A percentile compares a stretch with the other conserved stretches of the same genome.
phyloP scores from a whole-genome alignment of 177 flowering plant genomes.

The Telopea speciosissima region DNA sequence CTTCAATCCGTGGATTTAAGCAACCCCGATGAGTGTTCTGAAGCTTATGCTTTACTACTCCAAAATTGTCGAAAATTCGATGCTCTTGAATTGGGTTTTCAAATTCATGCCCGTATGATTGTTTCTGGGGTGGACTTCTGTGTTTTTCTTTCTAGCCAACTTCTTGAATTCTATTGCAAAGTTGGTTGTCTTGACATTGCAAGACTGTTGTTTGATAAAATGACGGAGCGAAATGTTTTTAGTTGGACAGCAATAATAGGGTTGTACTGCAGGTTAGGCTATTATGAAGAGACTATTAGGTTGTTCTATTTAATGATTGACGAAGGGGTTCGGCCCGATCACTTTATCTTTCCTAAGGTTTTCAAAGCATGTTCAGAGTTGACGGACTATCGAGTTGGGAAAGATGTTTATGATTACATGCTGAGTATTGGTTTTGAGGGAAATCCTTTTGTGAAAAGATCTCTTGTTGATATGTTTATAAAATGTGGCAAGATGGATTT shows the following conservation, averaged over 20 bases:
- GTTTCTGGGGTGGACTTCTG: conserved; percentile 30
- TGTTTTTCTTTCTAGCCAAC: conserved; percentile 22
- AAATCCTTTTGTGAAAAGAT: conserved; percentile 30
- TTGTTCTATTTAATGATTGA: conserved; percentile 23
- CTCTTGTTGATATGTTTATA: conserved; percentile 33
- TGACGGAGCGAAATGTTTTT: conserved; percentile 22
- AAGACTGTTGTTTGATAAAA: conserved; percentile 15
- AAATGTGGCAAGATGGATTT: conserved; percentile 32
- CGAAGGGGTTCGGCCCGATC: conserved; percentile 29
- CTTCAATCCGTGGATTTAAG: conserved; percentile 24
- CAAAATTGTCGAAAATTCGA: conserved; percentile 24
- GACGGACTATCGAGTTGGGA: conserved; percentile 23
- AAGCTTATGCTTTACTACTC: conserved; percentile 23
- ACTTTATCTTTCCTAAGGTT: conserved; percentile 25
- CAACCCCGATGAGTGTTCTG: conserved; percentile 17
- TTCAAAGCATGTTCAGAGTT: conserved; percentile 28
- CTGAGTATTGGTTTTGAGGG: conserved; percentile 35
- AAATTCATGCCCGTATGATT: conserved; percentile 32
- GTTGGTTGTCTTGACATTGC: conserved; percentile 15
- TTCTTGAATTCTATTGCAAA: conserved; percentile 21
- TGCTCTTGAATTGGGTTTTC: conserved; percentile 24
- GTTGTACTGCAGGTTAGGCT: conserved; percentile 19
- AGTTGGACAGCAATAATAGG: conserved; percentile 27
- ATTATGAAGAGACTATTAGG: conserved; percentile 22
- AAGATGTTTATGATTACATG: conserved; percentile 36